Conservation (phyloP, 2,329 filamentous ascomycete genomes). For the Escovopsis sp. region DNA sequence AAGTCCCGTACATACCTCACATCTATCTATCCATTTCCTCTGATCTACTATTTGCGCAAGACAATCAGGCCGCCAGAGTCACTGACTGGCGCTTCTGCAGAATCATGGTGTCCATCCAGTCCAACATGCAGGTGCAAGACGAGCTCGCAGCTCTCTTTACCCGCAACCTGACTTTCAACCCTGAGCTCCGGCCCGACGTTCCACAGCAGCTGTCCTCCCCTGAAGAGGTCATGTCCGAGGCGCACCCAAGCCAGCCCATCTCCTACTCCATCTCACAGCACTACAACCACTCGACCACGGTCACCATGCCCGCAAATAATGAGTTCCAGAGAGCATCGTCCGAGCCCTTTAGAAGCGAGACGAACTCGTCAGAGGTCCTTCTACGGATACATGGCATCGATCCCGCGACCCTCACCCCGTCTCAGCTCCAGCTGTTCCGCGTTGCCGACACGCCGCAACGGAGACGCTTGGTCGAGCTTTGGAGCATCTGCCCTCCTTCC, state of each 20-base stretch:
- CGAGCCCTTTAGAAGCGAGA: conserved; percentile 33
- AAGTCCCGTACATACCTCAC: not conserved
- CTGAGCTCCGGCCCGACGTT: conserved; percentile 16
- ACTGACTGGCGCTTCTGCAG: not conserved
- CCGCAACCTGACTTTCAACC: conserved; percentile 54
- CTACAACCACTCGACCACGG: conserved; percentile 68
- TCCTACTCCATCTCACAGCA: conserved; percentile 67
- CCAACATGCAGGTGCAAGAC: conserved; percentile 53
- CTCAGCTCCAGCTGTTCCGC: conserved; percentile 66
- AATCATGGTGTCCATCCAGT: conserved; percentile 23
- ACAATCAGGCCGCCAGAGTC: not conserved
- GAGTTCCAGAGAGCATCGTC: conserved; percentile 32
- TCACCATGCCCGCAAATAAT: conserved; percentile 18
- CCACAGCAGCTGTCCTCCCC: conserved; percentile 14
- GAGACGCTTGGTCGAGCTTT: conserved; percentile 64
- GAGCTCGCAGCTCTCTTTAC: conserved; percentile 72
- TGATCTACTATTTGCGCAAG: not conserved
- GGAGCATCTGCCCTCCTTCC: conserved; percentile 64
- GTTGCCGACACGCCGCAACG: conserved; percentile 60
- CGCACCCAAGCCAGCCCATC: conserved; percentile 29
- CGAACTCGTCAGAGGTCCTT: conserved; percentile 39
- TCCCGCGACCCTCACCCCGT: conserved; percentile 50
- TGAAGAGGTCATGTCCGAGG: conserved; percentile 16
- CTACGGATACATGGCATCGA: conserved; percentile 56
- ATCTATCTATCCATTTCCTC: not conserved